phyloP scores from a whole-genome alignment of 805 yeast species.

The Candida oleophila region DNA sequence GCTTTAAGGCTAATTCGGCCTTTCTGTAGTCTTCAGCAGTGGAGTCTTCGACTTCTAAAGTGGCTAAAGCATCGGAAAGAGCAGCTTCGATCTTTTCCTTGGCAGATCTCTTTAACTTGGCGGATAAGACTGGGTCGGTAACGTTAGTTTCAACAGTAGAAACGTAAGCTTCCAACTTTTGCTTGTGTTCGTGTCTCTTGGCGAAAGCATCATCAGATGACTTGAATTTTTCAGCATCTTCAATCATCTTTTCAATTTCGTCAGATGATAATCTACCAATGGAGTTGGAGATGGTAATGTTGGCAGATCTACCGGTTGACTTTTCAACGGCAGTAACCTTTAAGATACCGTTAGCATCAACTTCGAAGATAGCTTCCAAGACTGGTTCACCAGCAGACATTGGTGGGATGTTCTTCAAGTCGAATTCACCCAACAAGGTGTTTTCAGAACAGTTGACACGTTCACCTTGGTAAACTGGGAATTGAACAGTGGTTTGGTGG shows the following conservation, averaged over 20 bases:
- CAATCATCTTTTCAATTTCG: conserved; percentile 49
- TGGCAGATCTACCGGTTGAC: conserved; percentile 50
- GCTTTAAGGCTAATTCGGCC: conserved; percentile 98
- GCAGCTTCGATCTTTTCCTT: conserved; percentile 98
- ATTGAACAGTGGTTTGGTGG: conserved; percentile 50
- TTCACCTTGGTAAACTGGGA: conserved; percentile 54
- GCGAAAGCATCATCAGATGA: conserved; percentile 98
- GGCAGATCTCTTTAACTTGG: conserved; percentile 95
- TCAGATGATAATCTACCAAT: conserved; percentile 51
- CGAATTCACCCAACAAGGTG: conserved; percentile 52
- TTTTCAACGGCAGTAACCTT: conserved; percentile 50
- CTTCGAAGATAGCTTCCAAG: conserved; percentile 49
- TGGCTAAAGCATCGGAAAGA: conserved; percentile 96
- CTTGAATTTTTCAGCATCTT: conserved; percentile 68
- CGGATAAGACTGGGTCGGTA: conserved; percentile 97
- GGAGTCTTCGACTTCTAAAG: conserved; percentile 95
- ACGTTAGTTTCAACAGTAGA: conserved; percentile 92
- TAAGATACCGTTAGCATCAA: conserved; percentile 51
- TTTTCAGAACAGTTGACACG: conserved; percentile 51
- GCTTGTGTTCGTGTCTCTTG: conserved; percentile 99
- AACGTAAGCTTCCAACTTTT: conserved; percentile 98
- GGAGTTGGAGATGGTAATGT: conserved; percentile 50
- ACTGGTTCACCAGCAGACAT: conserved; percentile 53
- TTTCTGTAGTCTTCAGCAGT: conserved; percentile 97
- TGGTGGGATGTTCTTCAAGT: conserved; percentile 51